phyloP scores from a whole-genome alignment of 768 basidiomycete species.

The Collybia sp. region DNA sequence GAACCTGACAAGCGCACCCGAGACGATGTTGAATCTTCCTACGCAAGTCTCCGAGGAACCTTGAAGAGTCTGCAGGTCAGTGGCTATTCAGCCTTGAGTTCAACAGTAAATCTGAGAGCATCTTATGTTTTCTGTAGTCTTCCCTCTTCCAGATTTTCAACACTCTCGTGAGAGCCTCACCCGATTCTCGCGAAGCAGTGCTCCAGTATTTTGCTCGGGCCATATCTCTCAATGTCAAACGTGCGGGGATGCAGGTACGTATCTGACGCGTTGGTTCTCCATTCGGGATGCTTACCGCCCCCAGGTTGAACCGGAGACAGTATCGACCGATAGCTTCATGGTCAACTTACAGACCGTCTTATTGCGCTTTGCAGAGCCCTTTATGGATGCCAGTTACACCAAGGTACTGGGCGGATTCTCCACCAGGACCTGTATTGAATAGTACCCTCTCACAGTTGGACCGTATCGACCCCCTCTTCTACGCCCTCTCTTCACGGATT shows the following conservation, averaged over 20 bases:
- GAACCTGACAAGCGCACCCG: slow-evolving; percentile 73
- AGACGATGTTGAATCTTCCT: slow-evolving; percentile 77
- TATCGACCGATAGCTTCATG: slow-evolving; percentile 91
- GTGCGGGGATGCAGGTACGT: slow-evolving; percentile 85
- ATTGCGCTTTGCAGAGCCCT: slow-evolving; percentile 85
- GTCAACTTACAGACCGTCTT: slow-evolving; percentile 83
- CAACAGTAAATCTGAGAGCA: background rate
- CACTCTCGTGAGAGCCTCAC: slow-evolving; percentile 76
- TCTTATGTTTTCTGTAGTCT: slow-evolving; percentile 18
- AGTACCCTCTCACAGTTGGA: slow-evolving; percentile 58
- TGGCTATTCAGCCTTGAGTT: background rate
- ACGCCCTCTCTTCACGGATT: slow-evolving; percentile 65
- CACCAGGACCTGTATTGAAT: too few relatives aligned
- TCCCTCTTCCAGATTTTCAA: slow-evolving; percentile 89
- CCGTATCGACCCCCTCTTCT: slow-evolving; percentile 84
- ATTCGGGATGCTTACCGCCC: background rate
- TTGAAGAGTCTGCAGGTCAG: slow-evolving; percentile 77
- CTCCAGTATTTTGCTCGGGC: slow-evolving; percentile 77
- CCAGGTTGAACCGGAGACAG: slow-evolving; percentile 80
- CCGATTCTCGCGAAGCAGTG: slow-evolving; percentile 76
- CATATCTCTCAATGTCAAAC: slow-evolving; percentile 71
- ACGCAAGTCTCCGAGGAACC: slow-evolving; percentile 81
- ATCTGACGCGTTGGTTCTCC: background rate
- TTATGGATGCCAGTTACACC: slow-evolving; percentile 86
- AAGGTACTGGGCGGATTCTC: slow-evolving; percentile 47